Evolutionary conservation across 169 alveolate species (phyloP), one percentile per base, ranked within the genome.

Genomic region (Cryptosporidium sp.): DNA sequence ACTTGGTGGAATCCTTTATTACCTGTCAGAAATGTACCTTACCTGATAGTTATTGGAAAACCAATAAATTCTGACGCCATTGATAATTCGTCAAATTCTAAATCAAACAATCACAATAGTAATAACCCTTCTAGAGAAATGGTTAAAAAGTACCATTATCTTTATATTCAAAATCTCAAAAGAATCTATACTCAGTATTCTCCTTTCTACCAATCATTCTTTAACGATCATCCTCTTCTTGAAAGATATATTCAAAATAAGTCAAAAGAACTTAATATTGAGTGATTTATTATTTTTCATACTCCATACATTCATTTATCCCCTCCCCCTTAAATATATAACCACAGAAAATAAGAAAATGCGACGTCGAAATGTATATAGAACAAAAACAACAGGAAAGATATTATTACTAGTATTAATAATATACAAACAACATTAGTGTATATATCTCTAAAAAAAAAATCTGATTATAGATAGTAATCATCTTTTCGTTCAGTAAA

Each of bases 1-100:
- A 62, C 73, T 50, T 80, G 89, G 89, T 80, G 89, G 89, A 62
- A 62, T 33, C 89, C 89, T n/a, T 29, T 80, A 16, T 50, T 80
- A 26, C 89, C 89, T 12, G 33, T 62, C 3, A 80, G 65, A 65
- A 62, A 39, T 50, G 89, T 80, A 21, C 89, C 89, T 10, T 65
- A 62, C 48, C 33, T 80, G 26, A 48, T 80, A 37, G 89, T 80
- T 26, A 65, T 80, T 33, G 89, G 89, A 10, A 80, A 52, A 16
- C 80, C 89, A 0, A 80, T 80, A 2, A 16, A 35, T 29, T 10
- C 12, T 43, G 67, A 55, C 7, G 21, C 7, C 2, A 55, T 26
- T 55, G 10, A 55, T 48, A 55, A 23, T 67, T 23, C 26, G 6
- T 29, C 14, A 31, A 67, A 67, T 67, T 67, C 23, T n/a, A 33